Conservation (phyloP, 2,329 filamentous ascomycete genomes). For the Diplodia intermedia region DNA sequence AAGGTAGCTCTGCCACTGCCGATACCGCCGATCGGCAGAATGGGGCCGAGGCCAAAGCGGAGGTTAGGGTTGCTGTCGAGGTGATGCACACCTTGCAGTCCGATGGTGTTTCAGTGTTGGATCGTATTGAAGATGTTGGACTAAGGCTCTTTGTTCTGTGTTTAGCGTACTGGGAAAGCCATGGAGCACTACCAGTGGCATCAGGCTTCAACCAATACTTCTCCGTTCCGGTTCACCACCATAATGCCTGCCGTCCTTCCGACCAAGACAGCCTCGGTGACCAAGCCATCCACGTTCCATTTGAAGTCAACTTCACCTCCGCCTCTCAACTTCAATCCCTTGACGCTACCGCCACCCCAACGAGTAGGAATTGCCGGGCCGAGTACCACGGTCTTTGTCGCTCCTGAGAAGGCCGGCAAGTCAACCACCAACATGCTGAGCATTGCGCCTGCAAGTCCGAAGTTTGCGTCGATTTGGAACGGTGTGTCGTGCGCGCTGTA, state of each 20-base stretch:
- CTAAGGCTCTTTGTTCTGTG: too few relatives aligned
- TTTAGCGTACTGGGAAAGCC: not conserved
- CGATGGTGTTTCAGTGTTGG: too few relatives aligned
- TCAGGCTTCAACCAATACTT: slow-evolving; percentile 12
- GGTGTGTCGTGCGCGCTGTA: slow-evolving; percentile 56
- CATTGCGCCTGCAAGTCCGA: slow-evolving; percentile 59
- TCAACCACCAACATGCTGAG: slow-evolving; percentile 62
- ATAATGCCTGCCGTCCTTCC: slow-evolving; percentile 33
- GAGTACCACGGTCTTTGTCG: slow-evolving; percentile 37
- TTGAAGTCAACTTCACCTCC: slow-evolving; percentile 54
- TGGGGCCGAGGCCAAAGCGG: not conserved
- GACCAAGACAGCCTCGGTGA: slow-evolving; percentile 37
- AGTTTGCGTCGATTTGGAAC: slow-evolving; percentile 68
- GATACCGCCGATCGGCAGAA: slow-evolving; percentile 33
- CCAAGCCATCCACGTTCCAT: slow-evolving; percentile 52
- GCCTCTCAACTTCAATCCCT: slow-evolving; percentile 54
- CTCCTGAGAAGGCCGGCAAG: slow-evolving; percentile 37
- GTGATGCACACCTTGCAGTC: too few relatives aligned
- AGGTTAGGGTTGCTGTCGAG: not conserved
- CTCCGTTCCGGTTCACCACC: slow-evolving; percentile 33
- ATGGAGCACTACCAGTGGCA: not conserved
- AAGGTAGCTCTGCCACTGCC: slow-evolving; percentile 17
- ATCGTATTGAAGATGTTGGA: too few relatives aligned
- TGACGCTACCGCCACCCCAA: slow-evolving; percentile 56
- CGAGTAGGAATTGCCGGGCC: slow-evolving; percentile 57